Conservation (phyloP, 768 basidiomycete species). For the Phallus indusiatus region DNA sequence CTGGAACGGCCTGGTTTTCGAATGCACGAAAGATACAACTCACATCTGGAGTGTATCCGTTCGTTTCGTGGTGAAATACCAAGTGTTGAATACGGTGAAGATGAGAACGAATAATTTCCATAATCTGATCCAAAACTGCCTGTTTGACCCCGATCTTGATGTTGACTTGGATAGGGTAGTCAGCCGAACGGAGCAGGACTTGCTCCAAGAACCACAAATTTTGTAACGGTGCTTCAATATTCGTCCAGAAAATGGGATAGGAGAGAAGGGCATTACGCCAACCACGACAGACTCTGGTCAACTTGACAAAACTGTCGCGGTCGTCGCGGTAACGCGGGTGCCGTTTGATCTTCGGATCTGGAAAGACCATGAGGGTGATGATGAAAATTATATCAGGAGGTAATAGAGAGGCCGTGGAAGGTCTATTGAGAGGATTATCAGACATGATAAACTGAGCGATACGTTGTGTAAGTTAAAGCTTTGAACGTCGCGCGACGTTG, state of each 20-base stretch:
- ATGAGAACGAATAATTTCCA: not conserved
- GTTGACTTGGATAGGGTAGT: not conserved
- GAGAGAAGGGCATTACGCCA: not conserved
- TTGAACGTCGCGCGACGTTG: not conserved
- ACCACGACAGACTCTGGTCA: not conserved
- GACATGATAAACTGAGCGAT: not conserved
- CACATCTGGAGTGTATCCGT: not conserved
- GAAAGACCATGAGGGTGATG: not conserved
- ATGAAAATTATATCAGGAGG: not conserved
- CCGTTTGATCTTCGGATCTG: not conserved
- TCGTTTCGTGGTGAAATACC: not conserved
- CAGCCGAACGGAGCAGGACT: not conserved
- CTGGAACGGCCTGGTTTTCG: not conserved
- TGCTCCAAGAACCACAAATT: not conserved
- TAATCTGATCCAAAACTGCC: not conserved
- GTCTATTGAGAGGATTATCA: not conserved
- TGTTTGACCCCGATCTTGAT: too few species aligned
- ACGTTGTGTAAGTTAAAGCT: not conserved
- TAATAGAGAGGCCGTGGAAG: not conserved
- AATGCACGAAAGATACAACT: not conserved
- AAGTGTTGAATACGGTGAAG: not conserved
- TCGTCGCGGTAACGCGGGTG: not conserved
- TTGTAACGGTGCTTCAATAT: not conserved
- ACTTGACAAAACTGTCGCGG: not conserved
- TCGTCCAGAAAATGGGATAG: not conserved